A percentile compares a stretch with the other conserved stretches of the same genome.
phyloP scores from a whole-genome alignment of 2,329 filamentous ascomycete genomes.

The Aspergillus floridensis region DNA sequence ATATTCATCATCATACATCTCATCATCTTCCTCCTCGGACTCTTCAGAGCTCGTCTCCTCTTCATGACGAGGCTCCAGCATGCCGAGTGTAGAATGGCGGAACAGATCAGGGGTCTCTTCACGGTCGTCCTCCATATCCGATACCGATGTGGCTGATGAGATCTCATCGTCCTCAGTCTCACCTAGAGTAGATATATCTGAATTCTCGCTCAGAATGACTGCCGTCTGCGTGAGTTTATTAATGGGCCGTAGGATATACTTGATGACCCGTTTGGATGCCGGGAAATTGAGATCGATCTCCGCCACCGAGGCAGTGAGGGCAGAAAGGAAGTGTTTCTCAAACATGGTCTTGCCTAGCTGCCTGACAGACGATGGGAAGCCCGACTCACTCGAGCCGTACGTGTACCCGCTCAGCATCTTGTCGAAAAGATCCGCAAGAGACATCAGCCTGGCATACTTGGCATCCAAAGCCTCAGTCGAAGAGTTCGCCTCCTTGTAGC shows the following conservation, averaged over 20 bases:
- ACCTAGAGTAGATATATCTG: slow-evolving; percentile 66
- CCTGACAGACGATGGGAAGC: slow-evolving; percentile 62
- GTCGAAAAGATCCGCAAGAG: slow-evolving; percentile 86
- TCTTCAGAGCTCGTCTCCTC: slow-evolving; percentile 75
- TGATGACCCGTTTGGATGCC: slow-evolving; percentile 87
- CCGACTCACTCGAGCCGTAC: slow-evolving; percentile 54
- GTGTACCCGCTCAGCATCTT: slow-evolving; percentile 83
- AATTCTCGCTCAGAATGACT: slow-evolving; percentile 77
- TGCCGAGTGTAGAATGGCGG: slow-evolving; percentile 90
- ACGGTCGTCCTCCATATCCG: slow-evolving; percentile 78
- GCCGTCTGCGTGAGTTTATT: slow-evolving; percentile 84
- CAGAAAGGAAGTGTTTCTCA: slow-evolving; percentile 90
- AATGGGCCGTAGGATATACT: slow-evolving; percentile 89
- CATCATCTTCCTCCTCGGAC: slow-evolving; percentile 71
- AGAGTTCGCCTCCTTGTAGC: slow-evolving; percentile 81
- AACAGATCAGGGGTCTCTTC: slow-evolving; percentile 97
- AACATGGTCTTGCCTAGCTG: slow-evolving; percentile 95
- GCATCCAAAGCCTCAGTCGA: slow-evolving; percentile 77
- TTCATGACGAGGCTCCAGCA: slow-evolving; percentile 81
- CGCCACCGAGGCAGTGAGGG: slow-evolving; percentile 85
- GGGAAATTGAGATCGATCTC: slow-evolving; percentile 96
- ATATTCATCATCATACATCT: slow-evolving; percentile 90
- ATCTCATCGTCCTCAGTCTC: slow-evolving; percentile 83
- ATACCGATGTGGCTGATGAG: slow-evolving; percentile 80
- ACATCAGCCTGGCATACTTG: slow-evolving; percentile 84